phyloP scores from a whole-genome alignment of 805 yeast genomes.

The Candida stauntonica region DNA sequence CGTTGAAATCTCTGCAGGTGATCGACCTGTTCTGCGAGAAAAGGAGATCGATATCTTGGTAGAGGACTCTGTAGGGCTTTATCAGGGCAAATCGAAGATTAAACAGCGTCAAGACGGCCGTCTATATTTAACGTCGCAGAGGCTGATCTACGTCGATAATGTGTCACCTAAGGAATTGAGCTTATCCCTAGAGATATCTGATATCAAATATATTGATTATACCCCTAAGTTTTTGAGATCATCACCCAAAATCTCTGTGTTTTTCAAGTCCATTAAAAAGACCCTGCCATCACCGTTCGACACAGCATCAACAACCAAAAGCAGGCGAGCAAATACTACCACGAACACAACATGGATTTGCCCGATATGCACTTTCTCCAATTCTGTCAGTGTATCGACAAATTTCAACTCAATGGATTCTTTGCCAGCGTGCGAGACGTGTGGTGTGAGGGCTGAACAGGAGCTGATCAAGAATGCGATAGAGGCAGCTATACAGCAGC shows the following conservation, averaged over 20 bases:
- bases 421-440: constrained; percentile 49
- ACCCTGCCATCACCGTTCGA: neutral
- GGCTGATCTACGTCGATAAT: constrained; percentile 72
- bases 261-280: constrained; percentile 24
- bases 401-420: constrained; percentile 24
- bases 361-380: constrained; percentile 79
- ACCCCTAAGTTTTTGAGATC: constrained; percentile 62
- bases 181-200: constrained; percentile 42
- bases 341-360: constrained; percentile 62
- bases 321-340: constrained; percentile 1
- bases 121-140: constrained; percentile 64
- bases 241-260: constrained; percentile 68
- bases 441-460: constrained; percentile 52
- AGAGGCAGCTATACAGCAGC: constrained; percentile 5
- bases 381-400: constrained; percentile 35
- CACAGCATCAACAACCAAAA: neutral
- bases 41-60: constrained; percentile 50
- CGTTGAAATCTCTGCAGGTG: constrained; percentile 35
- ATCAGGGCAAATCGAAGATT: constrained; percentile 70
- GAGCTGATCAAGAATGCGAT: constrained; percentile 33
- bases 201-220: constrained; percentile 37
- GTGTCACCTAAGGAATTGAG: constrained; percentile 37
- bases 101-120: constrained; percentile 67
- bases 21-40: constrained; percentile 36
- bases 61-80: constrained; percentile 61